phyloP scores from a whole-genome alignment of 176 grass and related monocot genomes.

The Oryza rufipogon region DNA sequence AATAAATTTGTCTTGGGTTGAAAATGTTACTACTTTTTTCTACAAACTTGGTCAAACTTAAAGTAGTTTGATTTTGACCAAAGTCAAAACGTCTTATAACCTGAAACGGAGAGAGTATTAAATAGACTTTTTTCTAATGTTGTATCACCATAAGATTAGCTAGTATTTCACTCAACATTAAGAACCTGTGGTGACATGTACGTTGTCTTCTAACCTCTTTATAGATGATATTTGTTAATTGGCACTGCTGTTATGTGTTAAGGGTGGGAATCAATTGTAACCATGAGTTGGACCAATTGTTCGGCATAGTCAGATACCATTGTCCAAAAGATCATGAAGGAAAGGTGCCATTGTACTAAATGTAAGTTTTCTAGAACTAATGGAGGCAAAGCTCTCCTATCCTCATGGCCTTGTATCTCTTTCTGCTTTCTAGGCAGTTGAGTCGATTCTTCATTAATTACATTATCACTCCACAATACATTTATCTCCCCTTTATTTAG shows the following conservation, averaged over 20 bases:
- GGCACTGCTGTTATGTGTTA: background rate
- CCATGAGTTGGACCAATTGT: background rate
- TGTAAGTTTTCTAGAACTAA: conserved; percentile 9
- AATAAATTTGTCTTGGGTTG: too few species aligned
- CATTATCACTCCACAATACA: conserved; percentile 17
- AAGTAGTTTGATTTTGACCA: too few species aligned
- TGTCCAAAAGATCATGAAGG: conserved; percentile 23
- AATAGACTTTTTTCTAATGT: background rate
- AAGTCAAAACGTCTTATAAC: too few species aligned
- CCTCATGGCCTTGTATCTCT: background rate
- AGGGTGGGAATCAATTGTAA: conserved; percentile 8
- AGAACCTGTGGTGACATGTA: background rate
- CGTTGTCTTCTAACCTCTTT: background rate
- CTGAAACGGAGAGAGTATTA: background rate
- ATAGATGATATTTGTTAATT: background rate
- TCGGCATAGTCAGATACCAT: conserved; percentile 38
- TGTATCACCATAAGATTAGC: background rate
- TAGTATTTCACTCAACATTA: background rate
- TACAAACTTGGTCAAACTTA: too few species aligned
- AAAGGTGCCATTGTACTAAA: conserved; percentile 10
- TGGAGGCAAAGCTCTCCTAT: conserved; percentile 8
- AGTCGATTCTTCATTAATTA: conserved; percentile 16
- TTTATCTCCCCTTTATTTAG: conserved; percentile 11
- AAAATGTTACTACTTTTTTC: too few species aligned
- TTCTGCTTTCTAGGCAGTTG: conserved; percentile 36